Base-by-base conservation (phyloP, 805 yeast genomes). In the Wickerhamiella musiphila region DNA sequence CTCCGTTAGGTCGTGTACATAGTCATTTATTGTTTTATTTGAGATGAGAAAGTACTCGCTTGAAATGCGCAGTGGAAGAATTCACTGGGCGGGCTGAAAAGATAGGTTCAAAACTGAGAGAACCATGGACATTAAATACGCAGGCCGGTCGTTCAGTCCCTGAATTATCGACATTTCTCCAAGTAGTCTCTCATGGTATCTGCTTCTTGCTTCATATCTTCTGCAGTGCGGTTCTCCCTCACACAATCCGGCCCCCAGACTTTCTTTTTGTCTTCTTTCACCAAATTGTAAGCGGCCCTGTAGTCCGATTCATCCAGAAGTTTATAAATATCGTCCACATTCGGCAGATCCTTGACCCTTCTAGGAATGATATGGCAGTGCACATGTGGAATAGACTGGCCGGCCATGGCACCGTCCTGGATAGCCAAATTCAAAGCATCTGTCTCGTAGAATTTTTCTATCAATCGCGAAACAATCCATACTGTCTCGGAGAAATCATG, bases 381-480 rank as follows among this genome's bases (percentile, higher is more conserved):
- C 18, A 86, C 63, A 54, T 90, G 98, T 4, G 95, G 93, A 2
- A 90, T 74, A n/a, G 84, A 70, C 51, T 90, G 98, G 3, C 98
- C 98, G 1, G 95, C 86, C 31, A 82, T 82, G 0, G 83, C 78
- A 0, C 98, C 98, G 51, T 90, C 99, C 52, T 90, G 99, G 37
- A 92, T 81, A 8, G 95, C 86, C 24, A 90, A 65, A 49, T 92
- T 92, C 37, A 83, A 48, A 1, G 93, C 63, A 43, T 84, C 92
- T 2, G 94, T 93, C 22, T 72, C 63, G 51, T 73, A 90, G 9
- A 64, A 58, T 35, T 61, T 47, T 40, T 66, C 73, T 11, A 90
- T 72, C 40, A 83, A 76, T 33, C 57, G 55, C 38, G 82, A 73
- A 0, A 90, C 64, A 29, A 66, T 47, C 42, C 79, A 94, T 7